Evolutionary conservation across 129 eudicot species (phyloP), one percentile per base, ranked within the genome.

Genomic region (Kitagawia praeruptora): DNA sequence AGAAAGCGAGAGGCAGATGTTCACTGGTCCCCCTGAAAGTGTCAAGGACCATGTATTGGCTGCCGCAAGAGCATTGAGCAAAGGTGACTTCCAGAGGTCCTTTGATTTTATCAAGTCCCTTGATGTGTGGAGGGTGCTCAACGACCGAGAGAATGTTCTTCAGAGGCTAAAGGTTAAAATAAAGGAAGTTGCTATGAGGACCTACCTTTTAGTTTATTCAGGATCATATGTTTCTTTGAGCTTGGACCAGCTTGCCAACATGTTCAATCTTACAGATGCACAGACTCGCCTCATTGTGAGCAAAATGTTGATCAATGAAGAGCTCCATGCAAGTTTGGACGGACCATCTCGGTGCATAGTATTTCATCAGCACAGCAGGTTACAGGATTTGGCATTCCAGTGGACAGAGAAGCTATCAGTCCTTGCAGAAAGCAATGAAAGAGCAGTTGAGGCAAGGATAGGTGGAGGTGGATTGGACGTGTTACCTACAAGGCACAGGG

Each of bases 1-100:
- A 28, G 76, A 73, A 13, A 86, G 88, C 12, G 98, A 92, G 84
- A 85, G 96, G 51, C 98, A 95, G 78, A 90, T 93, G 0, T 88
- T 91, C 87, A 90, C 90, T 0, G 98, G 97, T 2, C 98, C 98
- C 2, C 98, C 98, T 0, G 98, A 95, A 80, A 95, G 87, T 72
- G 98, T 95, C 23, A 77, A 97, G 81, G 98, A 95, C 85, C 97
- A 95, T 41, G 88, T 88, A 15, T 87, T 95, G 96, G 97, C 98
- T 11, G 96, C 98, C 77, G 88, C 97, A 0, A 82, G 97, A 41
- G 96, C 98, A 77, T 92, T 92, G 49, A 92, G 84, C 83, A 88
- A 90, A 45, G 98, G 98, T 41, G 98, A 95, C 77, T 95, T 83
- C 73, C 91, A 90, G 75, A 92, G 82, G 78, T 86, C 96, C 21